Evolutionary conservation across 192 early-diverging fungal genomes (phyloP), one percentile per base, ranked within the genome.

Genomic region (Lunasporangiospora selenospora): DNA sequence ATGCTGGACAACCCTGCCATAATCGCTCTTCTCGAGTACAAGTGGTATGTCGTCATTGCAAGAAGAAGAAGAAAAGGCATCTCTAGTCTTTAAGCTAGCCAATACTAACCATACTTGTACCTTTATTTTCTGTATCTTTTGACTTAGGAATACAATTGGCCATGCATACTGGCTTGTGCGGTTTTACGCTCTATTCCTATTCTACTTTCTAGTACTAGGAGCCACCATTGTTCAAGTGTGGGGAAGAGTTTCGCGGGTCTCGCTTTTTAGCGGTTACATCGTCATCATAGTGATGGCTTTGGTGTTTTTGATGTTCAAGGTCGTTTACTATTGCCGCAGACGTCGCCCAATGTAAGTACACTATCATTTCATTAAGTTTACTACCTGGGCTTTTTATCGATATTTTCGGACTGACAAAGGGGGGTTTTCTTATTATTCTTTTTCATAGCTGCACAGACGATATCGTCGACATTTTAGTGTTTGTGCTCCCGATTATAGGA

Each of bases 1-100:
- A 49, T 49, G 47, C 33, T 49, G 47, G 47, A 49, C 47, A 49
- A 49, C 29, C 47, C 47, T 49, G 47, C 47, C 16, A 49, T 49
- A 49, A 49, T 16, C 9, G 47, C 47, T 16, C 29, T 49, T 31
- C 24, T 49, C 29, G 47, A 49, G 3, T 49, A 49, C 29, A 49
- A 31, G 29, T 49, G 47, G 47, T 49, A 49, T 49, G 47, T 26
- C 18, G 29, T 31, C 47, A 18, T 31, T 29, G 47, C 27, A 16
- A 49, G 33, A 49, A 26, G 11, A 15, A 16, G 29, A 9, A 13
- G 5, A 16, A 32, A 9, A 13, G 5, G 26, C n/a, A 13, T 49
- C 47, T 49, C 29, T 26, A 31, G 26, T 18, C 24, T 29, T 1
- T 49, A n/a, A 5, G 29, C 27, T 49, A 49, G 33, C 47, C 47